phyloP scores from a whole-genome alignment of 345 rosid genomes.

The Kernera saxatilis region DNA sequence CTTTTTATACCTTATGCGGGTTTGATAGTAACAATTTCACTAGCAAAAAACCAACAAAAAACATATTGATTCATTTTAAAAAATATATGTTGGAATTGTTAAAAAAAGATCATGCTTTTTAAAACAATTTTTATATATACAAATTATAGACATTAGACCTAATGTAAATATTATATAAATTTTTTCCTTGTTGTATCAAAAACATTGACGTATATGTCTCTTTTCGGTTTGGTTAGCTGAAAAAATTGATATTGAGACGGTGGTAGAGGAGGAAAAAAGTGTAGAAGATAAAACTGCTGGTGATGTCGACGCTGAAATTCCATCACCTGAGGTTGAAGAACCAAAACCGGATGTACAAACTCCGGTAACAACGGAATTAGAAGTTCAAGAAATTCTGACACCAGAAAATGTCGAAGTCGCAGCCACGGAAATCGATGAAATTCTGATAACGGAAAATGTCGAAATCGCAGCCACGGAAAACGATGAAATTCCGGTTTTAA shows the following conservation, averaged over 20 bases:
- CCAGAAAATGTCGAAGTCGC: not conserved
- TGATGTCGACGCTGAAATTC: not conserved
- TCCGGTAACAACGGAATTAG: not conserved
- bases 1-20: no score
- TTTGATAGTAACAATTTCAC: no score
- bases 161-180: not conserved
- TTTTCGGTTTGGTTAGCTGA: not conserved
- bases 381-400: not conserved
- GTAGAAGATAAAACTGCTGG: not conserved
- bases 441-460: not conserved
- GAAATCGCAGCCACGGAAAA: not conserved
- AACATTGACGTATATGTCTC: not conserved
- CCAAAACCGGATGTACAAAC: not conserved
- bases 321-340: constrained; percentile 11
- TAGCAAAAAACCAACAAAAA: no score
- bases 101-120: no score
- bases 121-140: no score
- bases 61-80: no score
- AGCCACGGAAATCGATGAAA: not conserved
- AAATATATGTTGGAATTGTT: not conserved
- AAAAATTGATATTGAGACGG: not conserved
- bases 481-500: not conserved
- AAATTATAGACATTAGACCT: no score
- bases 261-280: constrained; percentile 12
- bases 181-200: not conserved